A percentile compares a stretch with the other conserved stretches of the same genome.
Conservation (phyloP, 1,284 basidiomycete genomes). For the Austroboletus niveus region DNA sequence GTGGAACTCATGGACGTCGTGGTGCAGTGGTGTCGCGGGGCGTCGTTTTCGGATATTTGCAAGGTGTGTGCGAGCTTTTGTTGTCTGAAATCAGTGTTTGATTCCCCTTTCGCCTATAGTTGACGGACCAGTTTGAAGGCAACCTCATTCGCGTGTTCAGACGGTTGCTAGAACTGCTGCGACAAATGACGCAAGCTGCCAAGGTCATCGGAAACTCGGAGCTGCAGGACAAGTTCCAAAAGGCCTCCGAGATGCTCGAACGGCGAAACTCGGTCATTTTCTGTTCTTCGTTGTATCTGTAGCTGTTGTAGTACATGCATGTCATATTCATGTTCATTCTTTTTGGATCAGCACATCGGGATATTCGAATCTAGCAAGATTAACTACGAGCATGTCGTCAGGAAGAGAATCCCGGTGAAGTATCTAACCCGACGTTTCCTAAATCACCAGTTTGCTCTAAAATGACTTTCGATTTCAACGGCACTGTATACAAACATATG, state of each 20-base stretch:
- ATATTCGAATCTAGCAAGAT: no score
- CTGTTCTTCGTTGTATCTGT: constrained; percentile 77
- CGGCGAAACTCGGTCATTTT: constrained; percentile 93
- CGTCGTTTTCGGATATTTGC: constrained; percentile 95
- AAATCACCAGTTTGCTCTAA: no score
- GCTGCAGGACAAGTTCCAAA: constrained; percentile 88
- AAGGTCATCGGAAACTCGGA: constrained; percentile 96
- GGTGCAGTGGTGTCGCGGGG: constrained; percentile 95
- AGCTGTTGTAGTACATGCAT: neutral
- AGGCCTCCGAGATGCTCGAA: constrained; percentile 86
- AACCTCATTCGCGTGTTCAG: constrained; percentile 93
- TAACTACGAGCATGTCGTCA: no score
- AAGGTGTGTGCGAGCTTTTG: constrained; percentile 50
- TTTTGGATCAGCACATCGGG: no score
- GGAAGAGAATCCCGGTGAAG: no score
- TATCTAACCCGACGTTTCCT: no score
- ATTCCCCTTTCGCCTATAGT: constrained; percentile 40
- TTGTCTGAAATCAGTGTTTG: neutral
- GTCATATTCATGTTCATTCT: no score
- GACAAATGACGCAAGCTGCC: constrained; percentile 94
- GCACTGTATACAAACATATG: no score
- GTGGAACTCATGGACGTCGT: constrained; percentile 98
- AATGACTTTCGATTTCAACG: no score
- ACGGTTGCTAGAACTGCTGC: constrained; percentile 88
- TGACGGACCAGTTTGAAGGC: constrained; percentile 97